Conservation (phyloP, 2,329 filamentous ascomycete genomes). For the Pseudovirgaria hyperparasitica region DNA sequence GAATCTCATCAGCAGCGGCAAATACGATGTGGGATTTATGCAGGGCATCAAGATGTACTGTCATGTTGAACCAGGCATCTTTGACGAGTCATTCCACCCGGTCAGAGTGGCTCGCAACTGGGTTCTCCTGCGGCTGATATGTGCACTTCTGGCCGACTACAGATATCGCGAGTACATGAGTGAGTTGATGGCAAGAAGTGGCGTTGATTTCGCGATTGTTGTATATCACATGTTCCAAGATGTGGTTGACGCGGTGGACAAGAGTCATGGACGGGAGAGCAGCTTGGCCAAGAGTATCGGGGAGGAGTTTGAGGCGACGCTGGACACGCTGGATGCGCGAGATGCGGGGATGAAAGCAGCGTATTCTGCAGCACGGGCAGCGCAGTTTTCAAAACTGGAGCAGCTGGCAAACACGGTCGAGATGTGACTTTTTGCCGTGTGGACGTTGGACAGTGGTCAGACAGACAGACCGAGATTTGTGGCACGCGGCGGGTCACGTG, state of each 20-base stretch:
- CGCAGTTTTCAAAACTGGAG: no score
- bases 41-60: conserved; percentile 40
- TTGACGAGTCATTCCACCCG: conserved; percentile 36
- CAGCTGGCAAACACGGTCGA: no score
- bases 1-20: conserved; percentile 28
- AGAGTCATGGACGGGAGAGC: conserved; percentile 31
- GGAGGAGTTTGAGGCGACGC: conserved; percentile 24
- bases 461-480: no score
- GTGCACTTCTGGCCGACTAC: conserved; percentile 12
- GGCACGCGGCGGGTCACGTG: no score
- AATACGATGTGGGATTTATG: conserved; percentile 35
- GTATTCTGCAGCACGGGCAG: no score
- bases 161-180: conserved; percentile 2
- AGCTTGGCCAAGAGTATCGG: conserved; percentile 27
- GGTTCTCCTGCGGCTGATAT: conserved; percentile 25
- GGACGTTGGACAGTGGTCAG: no score
- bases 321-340: no score
- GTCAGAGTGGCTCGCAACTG: conserved; percentile 39
- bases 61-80: conserved; percentile 38
- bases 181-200: conserved; percentile 16
- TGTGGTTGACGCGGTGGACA: conserved; percentile 23
- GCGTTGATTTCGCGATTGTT: conserved; percentile 29
- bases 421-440: no score
- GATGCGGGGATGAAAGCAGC: no score
- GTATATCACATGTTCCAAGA: conserved; percentile 30